Conservation (phyloP, 805 yeast species). For the Wickerhamomyces mucosus region DNA sequence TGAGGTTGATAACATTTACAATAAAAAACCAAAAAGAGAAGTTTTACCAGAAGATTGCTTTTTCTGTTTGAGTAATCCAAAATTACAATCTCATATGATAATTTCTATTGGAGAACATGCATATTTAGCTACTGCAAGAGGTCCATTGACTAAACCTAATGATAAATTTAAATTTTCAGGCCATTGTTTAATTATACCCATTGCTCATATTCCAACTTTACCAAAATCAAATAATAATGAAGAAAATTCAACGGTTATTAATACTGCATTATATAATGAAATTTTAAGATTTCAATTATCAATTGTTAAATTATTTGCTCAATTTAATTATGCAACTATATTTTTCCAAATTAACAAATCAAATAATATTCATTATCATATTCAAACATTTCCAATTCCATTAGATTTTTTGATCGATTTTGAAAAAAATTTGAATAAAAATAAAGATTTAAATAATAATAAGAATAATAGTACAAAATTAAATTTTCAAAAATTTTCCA, state of each 20-base stretch:
- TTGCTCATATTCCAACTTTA: constrained; percentile 55
- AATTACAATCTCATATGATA: constrained; percentile 70
- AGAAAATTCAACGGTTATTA: constrained; percentile 13
- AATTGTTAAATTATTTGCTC: constrained; percentile 35
- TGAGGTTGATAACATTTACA: too few relatives aligned
- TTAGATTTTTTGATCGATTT: constrained; percentile 33
- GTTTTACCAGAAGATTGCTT: constrained; percentile 62
- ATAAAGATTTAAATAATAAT: constrained; percentile 31
- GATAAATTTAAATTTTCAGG: constrained; percentile 54
- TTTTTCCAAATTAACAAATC: constrained; percentile 62
- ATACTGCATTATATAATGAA: constrained; percentile 34
- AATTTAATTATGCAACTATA: constrained; percentile 40
- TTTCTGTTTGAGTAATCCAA: constrained; percentile 76
- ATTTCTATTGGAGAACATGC: constrained; percentile 59
- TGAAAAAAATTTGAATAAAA: constrained; percentile 35
- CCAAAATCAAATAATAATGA: constrained; percentile 5
- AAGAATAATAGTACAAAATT: constrained; percentile 34
- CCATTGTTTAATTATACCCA: constrained; percentile 73
- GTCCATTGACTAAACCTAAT: constrained; percentile 60
- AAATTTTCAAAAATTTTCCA: constrained; percentile 27
- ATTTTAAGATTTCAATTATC: constrained; percentile 35
- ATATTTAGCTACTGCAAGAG: constrained; percentile 75
- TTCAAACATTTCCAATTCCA: constrained; percentile 69
- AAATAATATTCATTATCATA: constrained; percentile 64
- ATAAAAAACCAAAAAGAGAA: constrained; percentile 18